Conservation (phyloP, 441 rosid species). For the Syzygium malaccense region DNA sequence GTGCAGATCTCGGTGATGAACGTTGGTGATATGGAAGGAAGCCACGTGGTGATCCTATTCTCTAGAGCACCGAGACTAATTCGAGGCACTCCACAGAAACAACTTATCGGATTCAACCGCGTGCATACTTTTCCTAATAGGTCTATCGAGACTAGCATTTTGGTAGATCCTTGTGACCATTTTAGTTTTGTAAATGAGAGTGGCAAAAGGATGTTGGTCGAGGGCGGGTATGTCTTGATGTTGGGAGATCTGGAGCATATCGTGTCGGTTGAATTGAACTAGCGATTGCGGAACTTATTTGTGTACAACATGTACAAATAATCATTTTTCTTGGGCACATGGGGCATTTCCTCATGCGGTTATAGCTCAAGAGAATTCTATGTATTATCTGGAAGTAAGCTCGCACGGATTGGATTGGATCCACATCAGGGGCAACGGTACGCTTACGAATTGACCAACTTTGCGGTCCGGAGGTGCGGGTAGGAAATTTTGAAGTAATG, state of each 20-base stretch:
- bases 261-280: constrained; percentile 29
- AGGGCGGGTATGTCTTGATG: constrained; percentile 49
- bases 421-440: neutral
- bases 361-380: neutral
- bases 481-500: neutral
- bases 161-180: constrained; percentile 66
- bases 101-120: constrained; percentile 69
- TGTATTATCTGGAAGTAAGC: neutral
- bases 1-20: constrained; percentile 43
- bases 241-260: constrained; percentile 52
- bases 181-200: constrained; percentile 47
- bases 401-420: neutral
- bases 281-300: neutral
- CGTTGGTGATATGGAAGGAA: constrained; percentile 57
- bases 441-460: neutral
- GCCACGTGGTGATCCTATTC: constrained; percentile 67
- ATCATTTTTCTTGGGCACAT: neutral
- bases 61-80: constrained; percentile 36
- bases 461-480: neutral
- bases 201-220: constrained; percentile 50
- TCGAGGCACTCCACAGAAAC: constrained; percentile 49
- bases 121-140: constrained; percentile 36
- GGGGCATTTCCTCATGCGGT: neutral
- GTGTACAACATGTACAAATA: neutral
- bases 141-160: constrained; percentile 36